Percentiles rank a stretch among this genome's conserved stretches.
Conservation (phyloP, 2,329 filamentous ascomycete species). For the Ustilaginoidea virens region DNA sequence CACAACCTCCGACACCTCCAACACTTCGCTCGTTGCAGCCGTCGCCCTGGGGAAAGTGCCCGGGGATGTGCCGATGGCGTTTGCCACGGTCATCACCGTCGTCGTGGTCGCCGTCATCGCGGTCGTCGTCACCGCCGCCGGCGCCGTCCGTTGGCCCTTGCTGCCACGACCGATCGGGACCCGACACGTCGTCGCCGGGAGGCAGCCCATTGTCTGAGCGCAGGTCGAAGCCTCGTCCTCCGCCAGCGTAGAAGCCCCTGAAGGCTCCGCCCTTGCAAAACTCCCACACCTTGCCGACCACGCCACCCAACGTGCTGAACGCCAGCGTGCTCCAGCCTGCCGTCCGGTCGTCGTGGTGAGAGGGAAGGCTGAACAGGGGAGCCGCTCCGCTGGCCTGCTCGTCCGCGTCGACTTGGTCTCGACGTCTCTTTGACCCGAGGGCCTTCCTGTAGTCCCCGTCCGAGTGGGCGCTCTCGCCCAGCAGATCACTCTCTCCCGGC, state of each 20-base stretch:
- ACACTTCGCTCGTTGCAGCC: slow-evolving; percentile 5
- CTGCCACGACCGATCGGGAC: slow-evolving; percentile 2
- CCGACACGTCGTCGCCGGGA: slow-evolving; percentile 5
- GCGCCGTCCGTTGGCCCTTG: neutral
- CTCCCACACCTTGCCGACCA: slow-evolving; percentile 67
- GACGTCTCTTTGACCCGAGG: slow-evolving; percentile 30
- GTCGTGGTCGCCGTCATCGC: slow-evolving; percentile 9
- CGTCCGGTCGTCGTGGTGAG: slow-evolving; percentile 12
- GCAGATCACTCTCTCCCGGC: slow-evolving; percentile 15
- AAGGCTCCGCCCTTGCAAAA: slow-evolving; percentile 68
- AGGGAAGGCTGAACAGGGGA: slow-evolving; percentile 17
- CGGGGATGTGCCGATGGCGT: slow-evolving; percentile 13
- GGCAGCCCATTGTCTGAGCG: slow-evolving; percentile 12
- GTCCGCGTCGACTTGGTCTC: slow-evolving; percentile 21
- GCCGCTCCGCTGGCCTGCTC: slow-evolving; percentile 13
- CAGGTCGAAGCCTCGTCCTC: slow-evolving; percentile 56
- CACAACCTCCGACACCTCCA: slow-evolving; percentile 14
- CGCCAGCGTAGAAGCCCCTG: slow-evolving; percentile 74
- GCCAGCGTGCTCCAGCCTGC: slow-evolving; percentile 42
- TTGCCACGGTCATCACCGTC: no score
- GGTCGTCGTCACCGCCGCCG: no score
- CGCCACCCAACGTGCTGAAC: slow-evolving; percentile 46
- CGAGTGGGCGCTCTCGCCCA: slow-evolving; percentile 41
- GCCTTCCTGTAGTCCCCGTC: slow-evolving; percentile 39
- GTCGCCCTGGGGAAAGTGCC: slow-evolving; percentile 18